Percentiles rank a stretch among this genome's conserved stretches.
Evolutionary conservation across 2,329 filamentous ascomycete genomes (phyloP).

Genomic region (Boeremia exigua): DNA sequence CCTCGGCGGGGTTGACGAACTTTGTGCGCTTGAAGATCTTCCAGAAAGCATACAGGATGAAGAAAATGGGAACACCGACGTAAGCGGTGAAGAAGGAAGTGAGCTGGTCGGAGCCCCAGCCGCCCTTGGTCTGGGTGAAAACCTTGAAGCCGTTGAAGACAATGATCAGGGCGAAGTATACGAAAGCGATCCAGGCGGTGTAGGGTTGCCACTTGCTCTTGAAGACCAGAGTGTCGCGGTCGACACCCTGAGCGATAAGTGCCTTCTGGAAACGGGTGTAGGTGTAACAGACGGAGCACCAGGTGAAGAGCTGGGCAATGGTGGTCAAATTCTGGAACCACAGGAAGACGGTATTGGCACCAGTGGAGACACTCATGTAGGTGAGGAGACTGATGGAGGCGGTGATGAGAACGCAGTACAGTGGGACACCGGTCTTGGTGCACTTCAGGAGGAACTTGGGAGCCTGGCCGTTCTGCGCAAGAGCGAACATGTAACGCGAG

Average conservation of each 20-base stretch:
- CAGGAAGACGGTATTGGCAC: constrained; percentile 60
- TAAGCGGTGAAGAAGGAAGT: constrained; percentile 60
- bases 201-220: constrained; percentile 56
- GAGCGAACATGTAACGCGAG: constrained; percentile 59
- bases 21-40: constrained; percentile 70
- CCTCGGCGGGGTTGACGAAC: constrained; percentile 49
- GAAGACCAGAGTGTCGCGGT: constrained; percentile 60
- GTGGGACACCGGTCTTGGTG: constrained; percentile 53
- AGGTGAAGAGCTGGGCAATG: constrained; percentile 61
- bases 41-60: constrained; percentile 64
- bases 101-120: constrained; percentile 46
- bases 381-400: constrained; percentile 54
- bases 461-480: constrained; percentile 59
- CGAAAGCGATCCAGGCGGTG: constrained; percentile 65
- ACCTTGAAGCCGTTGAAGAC: constrained; percentile 69
- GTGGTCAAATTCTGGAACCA: constrained; percentile 77
- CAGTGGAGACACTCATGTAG: constrained; percentile 57
- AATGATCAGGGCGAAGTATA: constrained; percentile 60
- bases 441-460: constrained; percentile 59
- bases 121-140: constrained; percentile 55
- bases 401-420: constrained; percentile 47
- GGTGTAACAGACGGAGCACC: constrained; percentile 61
- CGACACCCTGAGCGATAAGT: constrained; percentile 59
- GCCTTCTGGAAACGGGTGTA: constrained; percentile 63
- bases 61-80: constrained; percentile 51